Evolutionary conservation across 768 basidiomycete species (phyloP).

Genomic region (Termitomyces sp.): DNA sequence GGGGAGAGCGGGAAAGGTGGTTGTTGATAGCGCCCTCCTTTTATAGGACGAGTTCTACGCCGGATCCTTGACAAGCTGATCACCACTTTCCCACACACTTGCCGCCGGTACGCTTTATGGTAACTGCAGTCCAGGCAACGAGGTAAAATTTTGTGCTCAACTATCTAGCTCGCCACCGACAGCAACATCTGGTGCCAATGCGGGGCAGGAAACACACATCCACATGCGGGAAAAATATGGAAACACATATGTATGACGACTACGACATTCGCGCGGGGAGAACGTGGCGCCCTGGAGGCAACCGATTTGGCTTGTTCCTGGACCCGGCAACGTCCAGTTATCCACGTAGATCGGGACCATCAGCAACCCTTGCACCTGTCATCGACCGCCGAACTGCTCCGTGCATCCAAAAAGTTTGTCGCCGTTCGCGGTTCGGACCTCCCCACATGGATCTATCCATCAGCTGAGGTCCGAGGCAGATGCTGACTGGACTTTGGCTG

Average conservation of each 20-base stretch:
- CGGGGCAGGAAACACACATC: neutral
- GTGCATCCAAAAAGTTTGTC: neutral
- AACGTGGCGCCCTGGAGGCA: slow-evolving; percentile 7
- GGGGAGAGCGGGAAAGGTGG: slow-evolving; percentile 3
- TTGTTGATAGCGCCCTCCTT: slow-evolving; percentile 13
- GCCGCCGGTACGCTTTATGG: slow-evolving; percentile 21
- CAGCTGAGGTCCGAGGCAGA: neutral
- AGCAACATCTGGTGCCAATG: neutral
- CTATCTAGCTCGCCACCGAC: neutral
- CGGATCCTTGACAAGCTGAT: slow-evolving; percentile 17
- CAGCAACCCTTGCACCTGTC: neutral
- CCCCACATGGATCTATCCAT: slow-evolving; percentile 1
- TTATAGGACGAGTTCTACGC: slow-evolving; percentile 19
- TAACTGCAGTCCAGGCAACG: slow-evolving; percentile 1
- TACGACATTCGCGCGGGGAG: neutral
- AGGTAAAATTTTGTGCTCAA: neutral
- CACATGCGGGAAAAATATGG: neutral
- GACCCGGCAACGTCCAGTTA: slow-evolving; percentile 4
- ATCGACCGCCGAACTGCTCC: neutral
- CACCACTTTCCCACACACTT: slow-evolving; percentile 19
- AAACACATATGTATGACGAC: neutral
- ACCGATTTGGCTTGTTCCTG: slow-evolving; percentile 6
- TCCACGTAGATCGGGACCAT: slow-evolving; percentile 8
- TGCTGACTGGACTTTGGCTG: neutral
- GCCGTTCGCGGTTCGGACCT: neutral